Conservation (phyloP, 192 early-diverging fungal species). For the Entomortierella parvispora region DNA sequence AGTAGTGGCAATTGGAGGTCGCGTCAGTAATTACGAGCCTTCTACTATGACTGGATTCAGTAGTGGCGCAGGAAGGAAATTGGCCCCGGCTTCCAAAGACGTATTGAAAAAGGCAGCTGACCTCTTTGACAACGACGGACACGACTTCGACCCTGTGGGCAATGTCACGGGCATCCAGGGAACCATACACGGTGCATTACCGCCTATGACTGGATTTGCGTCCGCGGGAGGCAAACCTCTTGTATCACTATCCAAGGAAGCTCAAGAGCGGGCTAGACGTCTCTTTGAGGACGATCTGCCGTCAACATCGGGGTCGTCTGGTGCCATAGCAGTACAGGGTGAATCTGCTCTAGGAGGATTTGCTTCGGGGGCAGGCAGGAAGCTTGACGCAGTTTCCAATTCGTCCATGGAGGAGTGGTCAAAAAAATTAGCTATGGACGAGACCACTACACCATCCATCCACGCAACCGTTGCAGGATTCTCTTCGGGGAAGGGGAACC, state of each 20-base stretch:
- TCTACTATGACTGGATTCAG: conserved; percentile 1
- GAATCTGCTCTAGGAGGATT: not conserved
- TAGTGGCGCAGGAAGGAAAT: conserved; percentile 14
- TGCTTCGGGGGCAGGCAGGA: conserved; percentile 16
- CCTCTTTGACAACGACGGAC: conserved; percentile 10
- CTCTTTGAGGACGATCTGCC: conserved; percentile 13
- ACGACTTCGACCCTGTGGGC: not conserved
- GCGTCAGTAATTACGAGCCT: not conserved
- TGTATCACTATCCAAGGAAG: conserved; percentile 10
- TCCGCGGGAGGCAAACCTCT: conserved; percentile 4
- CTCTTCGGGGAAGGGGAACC: conserved; percentile 4
- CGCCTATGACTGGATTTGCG: not conserved
- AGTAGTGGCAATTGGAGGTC: too few relatives aligned
- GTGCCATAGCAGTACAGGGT: too few relatives aligned
- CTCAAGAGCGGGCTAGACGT: conserved; percentile 6
- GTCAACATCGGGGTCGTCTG: too few relatives aligned
- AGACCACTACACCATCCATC: not conserved
- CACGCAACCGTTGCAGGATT: not conserved
- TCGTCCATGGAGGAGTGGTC: conserved; percentile 17
- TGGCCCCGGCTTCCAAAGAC: conserved; percentile 15
- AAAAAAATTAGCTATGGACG: conserved; percentile 11
- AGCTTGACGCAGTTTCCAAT: conserved; percentile 9
- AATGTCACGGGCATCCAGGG: not conserved
- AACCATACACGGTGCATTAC: too few relatives aligned
- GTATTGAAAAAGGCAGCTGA: conserved; percentile 9